Evolutionary conservation across 2,329 filamentous ascomycete species (phyloP).

Genomic region (Raffaelea deltoideospora): DNA sequence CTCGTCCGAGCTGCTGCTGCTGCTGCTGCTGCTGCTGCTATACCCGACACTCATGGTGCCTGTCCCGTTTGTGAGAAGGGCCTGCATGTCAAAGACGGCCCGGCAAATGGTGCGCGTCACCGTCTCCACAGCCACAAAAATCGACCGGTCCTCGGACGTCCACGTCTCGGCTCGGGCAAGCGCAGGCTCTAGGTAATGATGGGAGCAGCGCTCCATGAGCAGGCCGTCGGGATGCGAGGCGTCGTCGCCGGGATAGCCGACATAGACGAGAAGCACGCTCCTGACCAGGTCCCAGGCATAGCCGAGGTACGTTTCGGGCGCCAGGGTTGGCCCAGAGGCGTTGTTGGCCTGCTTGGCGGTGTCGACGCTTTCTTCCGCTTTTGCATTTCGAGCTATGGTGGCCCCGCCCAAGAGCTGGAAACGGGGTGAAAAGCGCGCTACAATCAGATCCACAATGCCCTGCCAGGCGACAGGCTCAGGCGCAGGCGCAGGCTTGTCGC

Average conservation of each 20-base stretch:
- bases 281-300: slow-evolving; percentile 20
- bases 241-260: slow-evolving; percentile 23
- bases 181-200: slow-evolving; percentile 25
- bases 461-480: slow-evolving; percentile 44
- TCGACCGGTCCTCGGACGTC: slow-evolving; percentile 27
- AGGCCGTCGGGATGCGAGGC: slow-evolving; percentile 8
- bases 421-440: slow-evolving; percentile 43
- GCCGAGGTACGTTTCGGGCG: slow-evolving; percentile 13
- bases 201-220: slow-evolving; percentile 24
- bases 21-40: not conserved
- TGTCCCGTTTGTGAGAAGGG: slow-evolving; percentile 8
- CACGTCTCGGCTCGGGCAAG: slow-evolving; percentile 10
- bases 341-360: too few relatives aligned
- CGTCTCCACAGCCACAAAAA: slow-evolving; percentile 25
- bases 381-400: too few relatives aligned
- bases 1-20: not conserved
- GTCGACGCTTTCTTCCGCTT: slow-evolving; percentile 12
- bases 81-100: slow-evolving; percentile 15
- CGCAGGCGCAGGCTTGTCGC: slow-evolving; percentile 15
- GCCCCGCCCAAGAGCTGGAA: slow-evolving; percentile 31
- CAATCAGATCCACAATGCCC: slow-evolving; percentile 47
- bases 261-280: slow-evolving; percentile 18
- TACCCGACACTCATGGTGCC: not conserved
- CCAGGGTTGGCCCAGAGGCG: not conserved
- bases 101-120: slow-evolving; percentile 25